Evolutionary conservation across 129 eudicot genomes (phyloP).

Genomic region (Heracleum sosnowskyi): DNA sequence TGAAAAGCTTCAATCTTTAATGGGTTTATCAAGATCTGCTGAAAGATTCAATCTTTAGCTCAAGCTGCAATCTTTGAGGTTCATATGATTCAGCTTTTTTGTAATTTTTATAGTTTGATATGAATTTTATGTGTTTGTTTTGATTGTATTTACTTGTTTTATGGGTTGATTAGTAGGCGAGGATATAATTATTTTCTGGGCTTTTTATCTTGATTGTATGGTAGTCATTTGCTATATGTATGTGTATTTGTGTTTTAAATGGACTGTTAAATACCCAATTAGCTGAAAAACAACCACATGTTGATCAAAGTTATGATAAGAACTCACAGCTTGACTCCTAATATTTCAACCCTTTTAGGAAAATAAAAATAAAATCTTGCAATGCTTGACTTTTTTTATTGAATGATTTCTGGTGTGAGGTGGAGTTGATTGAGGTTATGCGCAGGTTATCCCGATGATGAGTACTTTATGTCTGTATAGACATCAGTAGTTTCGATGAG

Average conservation of each 20-base stretch:
- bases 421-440: background rate
- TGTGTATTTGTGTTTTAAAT: background rate
- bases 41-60: constrained; percentile 16
- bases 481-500: background rate
- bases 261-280: background rate
- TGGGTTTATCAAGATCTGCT: constrained; percentile 50
- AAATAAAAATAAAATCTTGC: background rate
- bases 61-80: constrained; percentile 31
- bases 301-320: constrained; percentile 1
- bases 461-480: background rate
- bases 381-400: background rate
- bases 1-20: constrained; percentile 22
- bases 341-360: background rate
- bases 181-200: background rate
- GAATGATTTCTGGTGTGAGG: background rate
- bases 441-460: background rate
- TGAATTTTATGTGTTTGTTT: constrained; percentile 10
- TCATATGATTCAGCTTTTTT: constrained; percentile 14
- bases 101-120: constrained; percentile 12
- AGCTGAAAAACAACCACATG: background rate
- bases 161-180: background rate
- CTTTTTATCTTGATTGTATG: constrained; percentile 8
- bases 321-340: background rate
- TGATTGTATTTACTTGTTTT: constrained; percentile 1
- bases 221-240: background rate